Conservation (phyloP, 306 rosid genomes). For the Quercus robur region DNA sequence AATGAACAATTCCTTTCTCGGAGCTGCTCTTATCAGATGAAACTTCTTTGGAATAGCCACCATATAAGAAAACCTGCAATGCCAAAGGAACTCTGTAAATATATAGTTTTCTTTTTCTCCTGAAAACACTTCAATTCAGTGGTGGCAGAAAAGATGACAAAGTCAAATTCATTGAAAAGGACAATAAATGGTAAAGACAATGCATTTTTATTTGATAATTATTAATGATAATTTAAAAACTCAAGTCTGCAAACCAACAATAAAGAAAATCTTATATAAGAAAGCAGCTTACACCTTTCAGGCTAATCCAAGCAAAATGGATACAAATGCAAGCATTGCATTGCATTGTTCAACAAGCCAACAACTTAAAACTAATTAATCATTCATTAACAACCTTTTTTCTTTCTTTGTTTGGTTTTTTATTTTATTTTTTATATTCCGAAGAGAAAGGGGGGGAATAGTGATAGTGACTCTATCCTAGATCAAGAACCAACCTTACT, state of each 20-base stretch:
- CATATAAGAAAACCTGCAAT: conserved; percentile 85
- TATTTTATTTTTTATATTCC: no score
- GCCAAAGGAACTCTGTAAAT: conserved; percentile 19
- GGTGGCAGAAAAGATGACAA: neutral
- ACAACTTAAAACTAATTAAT: neutral
- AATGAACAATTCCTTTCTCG: conserved; percentile 89
- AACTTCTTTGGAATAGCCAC: conserved; percentile 97
- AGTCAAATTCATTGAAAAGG: neutral
- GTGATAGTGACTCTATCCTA: neutral
- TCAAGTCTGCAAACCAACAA: neutral
- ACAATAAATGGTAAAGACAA: neutral
- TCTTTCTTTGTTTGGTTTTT: neutral
- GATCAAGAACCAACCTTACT: neutral
- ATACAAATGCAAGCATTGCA: neutral
- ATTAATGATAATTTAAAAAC: neutral
- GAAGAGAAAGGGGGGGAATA: no score
- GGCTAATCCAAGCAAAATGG: neutral
- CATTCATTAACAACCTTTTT: neutral
- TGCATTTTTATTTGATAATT: neutral
- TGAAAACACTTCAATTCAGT: neutral
- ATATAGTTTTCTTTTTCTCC: neutral
- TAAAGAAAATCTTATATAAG: neutral
- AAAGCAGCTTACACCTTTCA: neutral
- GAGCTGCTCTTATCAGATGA: conserved; percentile 68
- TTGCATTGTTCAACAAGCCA: neutral